Base-by-base conservation (phyloP, 140 eudicot species). In the Oenanthe javanica region DNA sequence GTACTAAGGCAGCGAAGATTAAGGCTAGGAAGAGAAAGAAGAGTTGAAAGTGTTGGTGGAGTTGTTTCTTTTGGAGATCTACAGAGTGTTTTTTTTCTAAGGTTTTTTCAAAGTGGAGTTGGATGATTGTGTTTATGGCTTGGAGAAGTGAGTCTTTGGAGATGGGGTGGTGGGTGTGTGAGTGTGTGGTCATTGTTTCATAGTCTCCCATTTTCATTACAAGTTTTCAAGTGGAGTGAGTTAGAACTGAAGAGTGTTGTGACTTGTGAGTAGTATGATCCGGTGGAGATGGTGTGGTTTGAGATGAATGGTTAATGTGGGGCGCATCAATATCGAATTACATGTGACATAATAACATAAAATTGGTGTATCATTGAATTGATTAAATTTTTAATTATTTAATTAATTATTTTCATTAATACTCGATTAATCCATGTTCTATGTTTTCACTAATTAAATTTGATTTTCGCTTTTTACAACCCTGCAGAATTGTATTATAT, bases 101-200 rank as follows among this genome's bases (percentile, higher is more conserved):
- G 90, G 99, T 96, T 83, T 96, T 96, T 81, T 96, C 99, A 85
- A 96, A 85, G 75, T 96, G 99, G 86, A 96, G 99, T 23, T 93
- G 99, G 83, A 96, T 96, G 18, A 96, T 93, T 80, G 97, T 96
- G 98, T 89, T 96, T 11, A 96, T 81, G 42, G 99, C 92, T 85
- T 96, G 99, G 9, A 96, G 83, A 19, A 97, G 91, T 0, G 97
- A 86, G 83, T 96, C 99, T 63, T 86, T 88, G 6, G 84, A 66
- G 80, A 89, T 86, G 70, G 71, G 15, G 42, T 81, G 84, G 81
- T 71, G 82, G 52, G 54, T 74, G 80, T 80, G 83, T 79, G 88
- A n/a, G n/a, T n/a, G n/a, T 10, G 54, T 45, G 77, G 86, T 74
- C 91, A 79, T 87, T 1, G 75, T 47, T 66, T 91, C 91, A 77